Evolutionary conservation across 2,329 filamentous ascomycete genomes (phyloP).

Genomic region (Coleophoma crateriformis): DNA sequence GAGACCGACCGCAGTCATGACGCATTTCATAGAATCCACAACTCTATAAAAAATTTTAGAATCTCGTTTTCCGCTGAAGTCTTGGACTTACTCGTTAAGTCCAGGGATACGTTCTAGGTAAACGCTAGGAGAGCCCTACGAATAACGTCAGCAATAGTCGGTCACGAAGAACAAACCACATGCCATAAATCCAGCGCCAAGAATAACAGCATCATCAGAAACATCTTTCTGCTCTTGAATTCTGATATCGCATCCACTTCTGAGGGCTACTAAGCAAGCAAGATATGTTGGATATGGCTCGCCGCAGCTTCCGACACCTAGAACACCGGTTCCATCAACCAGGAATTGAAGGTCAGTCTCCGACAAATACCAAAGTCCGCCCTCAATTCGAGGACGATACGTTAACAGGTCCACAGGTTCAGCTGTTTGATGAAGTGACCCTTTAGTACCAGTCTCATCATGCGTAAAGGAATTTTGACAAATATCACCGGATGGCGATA

Average conservation of each 20-base stretch:
- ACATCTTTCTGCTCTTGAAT: constrained; percentile 22
- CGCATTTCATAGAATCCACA: constrained; percentile 19
- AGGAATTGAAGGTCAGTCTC: constrained; percentile 54
- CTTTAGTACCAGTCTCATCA: constrained; percentile 10
- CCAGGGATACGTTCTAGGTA: constrained; percentile 25
- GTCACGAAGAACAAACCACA: background rate
- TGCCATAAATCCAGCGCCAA: constrained; percentile 24
- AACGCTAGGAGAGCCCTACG: constrained; percentile 22
- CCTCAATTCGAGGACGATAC: constrained; percentile 39
- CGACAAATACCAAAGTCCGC: constrained; percentile 50
- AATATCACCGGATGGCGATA: constrained; percentile 1
- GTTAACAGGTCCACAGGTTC: constrained; percentile 15
- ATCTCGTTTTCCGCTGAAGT: background rate
- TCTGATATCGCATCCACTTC: constrained; percentile 17
- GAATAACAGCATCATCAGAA: constrained; percentile 19
- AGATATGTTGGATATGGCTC: constrained; percentile 39
- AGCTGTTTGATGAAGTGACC: constrained; percentile 16
- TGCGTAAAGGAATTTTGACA: background rate
- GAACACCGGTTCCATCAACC: constrained; percentile 52
- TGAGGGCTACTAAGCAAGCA: constrained; percentile 28
- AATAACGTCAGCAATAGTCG: background rate
- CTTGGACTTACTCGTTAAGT: constrained; percentile 16
- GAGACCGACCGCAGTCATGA: constrained; percentile 15
- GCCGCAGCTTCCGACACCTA: constrained; percentile 56
- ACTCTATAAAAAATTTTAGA: constrained; percentile 14